These are phyloP conservation scores for Agaricus subrufescens DNA, from an alignment of 768 basidiomycete species.

Conservation along the genomic window DNA sequence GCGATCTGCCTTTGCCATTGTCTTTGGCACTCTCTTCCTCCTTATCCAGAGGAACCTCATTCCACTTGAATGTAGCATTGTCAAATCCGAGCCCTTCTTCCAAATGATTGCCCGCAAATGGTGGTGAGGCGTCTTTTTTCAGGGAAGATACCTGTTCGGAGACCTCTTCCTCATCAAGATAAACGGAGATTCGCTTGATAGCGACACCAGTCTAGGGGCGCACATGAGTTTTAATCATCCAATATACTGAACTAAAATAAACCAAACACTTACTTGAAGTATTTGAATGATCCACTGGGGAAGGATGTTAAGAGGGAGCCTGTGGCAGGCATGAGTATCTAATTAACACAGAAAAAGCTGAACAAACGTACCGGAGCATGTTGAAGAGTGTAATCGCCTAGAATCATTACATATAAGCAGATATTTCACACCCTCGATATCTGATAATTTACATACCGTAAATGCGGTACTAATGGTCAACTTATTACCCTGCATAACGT, in stretches of 20 bases:
- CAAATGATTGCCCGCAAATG: constrained; percentile 15
- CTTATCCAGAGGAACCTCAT: constrained; percentile 35
- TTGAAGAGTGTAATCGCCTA: constrained; percentile 77
- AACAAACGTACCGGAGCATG: constrained; percentile 63
- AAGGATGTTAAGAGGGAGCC: constrained; percentile 72
- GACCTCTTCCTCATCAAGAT: constrained; percentile 70
- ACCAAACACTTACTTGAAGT: constrained; percentile 41
- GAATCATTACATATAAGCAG: not conserved
- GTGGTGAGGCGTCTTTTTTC: constrained; percentile 33
- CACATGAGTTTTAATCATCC: not conserved
- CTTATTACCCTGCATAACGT: constrained; percentile 66
- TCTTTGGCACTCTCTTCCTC: constrained; percentile 14
- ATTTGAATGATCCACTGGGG: constrained; percentile 78
- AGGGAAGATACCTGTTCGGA: constrained; percentile 60
- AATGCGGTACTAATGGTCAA: constrained; percentile 80
- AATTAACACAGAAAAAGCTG: not conserved
- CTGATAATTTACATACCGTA: constrained; percentile 47
- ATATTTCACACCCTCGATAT: not conserved
- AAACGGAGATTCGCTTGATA: constrained; percentile 61
- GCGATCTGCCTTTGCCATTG: constrained; percentile 4
- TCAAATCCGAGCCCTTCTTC: constrained; percentile 50
- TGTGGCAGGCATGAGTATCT: constrained; percentile 15
- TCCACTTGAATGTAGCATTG: constrained; percentile 61
- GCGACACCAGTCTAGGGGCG: constrained; percentile 50
- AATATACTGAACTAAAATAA: too few species aligned